These are phyloP conservation scores for Metschnikowia noctiluminum DNA, from an alignment of 805 yeast species.

Conservation along the genomic window DNA sequence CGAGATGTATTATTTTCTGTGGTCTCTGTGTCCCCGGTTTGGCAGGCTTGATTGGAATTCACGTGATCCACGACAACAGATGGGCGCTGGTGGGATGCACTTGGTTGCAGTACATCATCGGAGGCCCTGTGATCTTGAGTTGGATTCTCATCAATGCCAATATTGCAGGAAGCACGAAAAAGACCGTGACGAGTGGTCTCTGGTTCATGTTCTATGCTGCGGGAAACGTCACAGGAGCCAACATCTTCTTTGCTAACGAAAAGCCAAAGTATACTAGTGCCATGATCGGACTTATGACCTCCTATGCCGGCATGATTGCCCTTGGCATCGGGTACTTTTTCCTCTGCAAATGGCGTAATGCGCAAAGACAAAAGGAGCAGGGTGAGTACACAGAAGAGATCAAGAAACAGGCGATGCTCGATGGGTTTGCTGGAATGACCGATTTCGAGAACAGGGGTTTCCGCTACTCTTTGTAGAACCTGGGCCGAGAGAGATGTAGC, in stretches of 20 bases:
- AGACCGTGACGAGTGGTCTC: constrained; percentile 55
- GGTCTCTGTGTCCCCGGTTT: constrained; percentile 20
- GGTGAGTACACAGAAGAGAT: constrained; percentile 17
- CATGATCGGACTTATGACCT: constrained; percentile 51
- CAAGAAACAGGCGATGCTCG: constrained; percentile 7
- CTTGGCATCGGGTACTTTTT: constrained; percentile 7
- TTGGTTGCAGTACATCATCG: constrained; percentile 12
- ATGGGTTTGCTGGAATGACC: constrained; percentile 15
- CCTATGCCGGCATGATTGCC: constrained; percentile 36
- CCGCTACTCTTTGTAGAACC: constrained; percentile 5
- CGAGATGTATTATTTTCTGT: constrained; percentile 18
- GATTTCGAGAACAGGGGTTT: constrained; percentile 12
- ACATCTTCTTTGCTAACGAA: constrained; percentile 53
- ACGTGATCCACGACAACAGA: constrained; percentile 3
- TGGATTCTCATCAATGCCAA: constrained; percentile 28
- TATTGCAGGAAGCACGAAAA: constrained; percentile 74
- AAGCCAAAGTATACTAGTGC: constrained; percentile 59
- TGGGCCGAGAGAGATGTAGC: too few species aligned
- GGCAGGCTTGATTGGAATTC: constrained; percentile 13
- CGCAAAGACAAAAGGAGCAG: constrained; percentile 4
- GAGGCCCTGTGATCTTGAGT: constrained; percentile 11
- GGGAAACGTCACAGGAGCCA: constrained; percentile 67
- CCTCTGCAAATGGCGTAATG: constrained; percentile 7
- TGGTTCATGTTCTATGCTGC: constrained; percentile 60
- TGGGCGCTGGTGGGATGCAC: constrained; percentile 17